These are phyloP conservation scores for Talaromyces sp. DNA, from an alignment of 2,329 filamentous ascomycete genomes.

Conservation along the genomic window DNA sequence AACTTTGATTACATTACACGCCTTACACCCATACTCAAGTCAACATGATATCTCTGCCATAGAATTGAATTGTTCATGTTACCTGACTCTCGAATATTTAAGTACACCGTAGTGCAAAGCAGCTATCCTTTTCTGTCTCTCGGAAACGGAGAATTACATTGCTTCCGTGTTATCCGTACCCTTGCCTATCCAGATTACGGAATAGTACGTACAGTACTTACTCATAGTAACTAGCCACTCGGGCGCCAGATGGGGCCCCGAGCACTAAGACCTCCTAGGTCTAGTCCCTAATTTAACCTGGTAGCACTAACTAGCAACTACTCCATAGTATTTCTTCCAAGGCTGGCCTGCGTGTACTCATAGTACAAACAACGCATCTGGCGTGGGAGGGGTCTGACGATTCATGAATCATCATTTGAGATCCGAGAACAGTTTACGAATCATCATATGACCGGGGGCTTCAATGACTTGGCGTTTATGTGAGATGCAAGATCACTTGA, in stretches of 20 bases:
- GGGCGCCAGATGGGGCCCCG: background rate
- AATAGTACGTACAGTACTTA: no score
- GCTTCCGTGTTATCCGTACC: background rate
- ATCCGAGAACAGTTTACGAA: background rate
- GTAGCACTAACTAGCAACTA: no score
- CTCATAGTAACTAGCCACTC: no score
- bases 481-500: background rate
- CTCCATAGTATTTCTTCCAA: background rate
- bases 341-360: background rate
- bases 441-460: background rate
- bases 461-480: background rate
- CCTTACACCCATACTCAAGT: background rate
- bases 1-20: background rate
- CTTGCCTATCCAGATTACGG: background rate
- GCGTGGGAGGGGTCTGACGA: background rate
- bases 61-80: background rate
- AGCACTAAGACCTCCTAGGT: background rate
- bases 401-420: background rate
- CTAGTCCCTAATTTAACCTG: background rate
- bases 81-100: background rate
- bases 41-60: background rate
- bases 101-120: background rate
- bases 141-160: background rate
- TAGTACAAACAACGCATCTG: background rate
- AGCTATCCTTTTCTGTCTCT: background rate